These are phyloP conservation scores for Oryza australiensis DNA, from an alignment of 176 grass and related monocot genomes.

Conservation along the genomic window DNA sequence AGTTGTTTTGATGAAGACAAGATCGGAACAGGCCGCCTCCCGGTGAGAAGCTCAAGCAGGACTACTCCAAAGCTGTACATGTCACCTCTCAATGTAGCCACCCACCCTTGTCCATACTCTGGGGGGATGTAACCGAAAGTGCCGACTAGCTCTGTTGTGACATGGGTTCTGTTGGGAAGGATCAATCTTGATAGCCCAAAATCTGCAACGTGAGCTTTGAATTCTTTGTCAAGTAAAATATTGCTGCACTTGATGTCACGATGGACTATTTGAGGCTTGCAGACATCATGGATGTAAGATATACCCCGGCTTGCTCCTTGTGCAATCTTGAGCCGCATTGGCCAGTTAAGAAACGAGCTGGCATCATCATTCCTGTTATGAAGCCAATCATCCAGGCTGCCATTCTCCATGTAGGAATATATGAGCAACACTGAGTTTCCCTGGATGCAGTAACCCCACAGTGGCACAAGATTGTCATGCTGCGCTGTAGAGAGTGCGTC, in stretches of 20 bases:
- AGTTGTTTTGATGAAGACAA: conserved; percentile 48
- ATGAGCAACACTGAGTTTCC: conserved; percentile 55
- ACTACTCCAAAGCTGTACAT: conserved; percentile 86
- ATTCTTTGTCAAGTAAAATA: conserved; percentile 61
- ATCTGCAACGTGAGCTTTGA: conserved; percentile 64
- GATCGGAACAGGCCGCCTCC: conserved; percentile 53
- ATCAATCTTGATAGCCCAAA: conserved; percentile 76
- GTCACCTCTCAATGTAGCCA: conserved; percentile 74
- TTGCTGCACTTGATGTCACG: conserved; percentile 92
- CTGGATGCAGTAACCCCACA: conserved; percentile 69
- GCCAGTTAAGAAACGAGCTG: conserved; percentile 55
- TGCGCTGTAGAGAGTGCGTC: conserved; percentile 54
- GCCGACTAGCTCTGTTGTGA: conserved; percentile 69
- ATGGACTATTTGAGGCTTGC: conserved; percentile 73
- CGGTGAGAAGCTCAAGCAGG: conserved; percentile 71
- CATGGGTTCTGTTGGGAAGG: conserved; percentile 65
- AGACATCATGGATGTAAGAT: conserved; percentile 62
- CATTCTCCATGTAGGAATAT: conserved; percentile 89
- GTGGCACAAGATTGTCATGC: conserved; percentile 64
- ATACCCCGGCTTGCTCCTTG: conserved; percentile 58
- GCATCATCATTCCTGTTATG: conserved; percentile 49
- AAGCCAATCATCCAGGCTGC: conserved; percentile 85
- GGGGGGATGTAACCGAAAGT: conserved; percentile 86
- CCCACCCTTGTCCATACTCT: conserved; percentile 67
- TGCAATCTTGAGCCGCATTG: conserved; percentile 62